Evolutionary conservation across 2,329 filamentous ascomycete genomes (phyloP), one percentile per base, ranked within the genome.

Genomic region (Colletotrichum scovillei): DNA sequence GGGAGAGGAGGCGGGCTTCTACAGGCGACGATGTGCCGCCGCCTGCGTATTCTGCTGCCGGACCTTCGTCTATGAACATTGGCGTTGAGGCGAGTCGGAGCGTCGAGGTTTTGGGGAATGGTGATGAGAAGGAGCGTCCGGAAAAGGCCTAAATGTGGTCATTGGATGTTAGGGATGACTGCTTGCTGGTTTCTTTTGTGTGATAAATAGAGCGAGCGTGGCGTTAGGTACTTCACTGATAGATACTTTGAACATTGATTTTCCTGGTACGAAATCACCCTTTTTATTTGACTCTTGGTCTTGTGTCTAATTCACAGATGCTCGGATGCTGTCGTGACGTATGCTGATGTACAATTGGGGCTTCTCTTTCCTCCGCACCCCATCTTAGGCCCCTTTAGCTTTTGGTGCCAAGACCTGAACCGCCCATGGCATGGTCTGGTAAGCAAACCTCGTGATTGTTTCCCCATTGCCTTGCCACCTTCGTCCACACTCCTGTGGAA

Each of bases 321-420:
- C 69, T 56, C 63, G 42, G 69, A 73, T 71, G 71, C 67, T 71
- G 56, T 66, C 62, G 60, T 73, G 62, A 73, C 42, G 42, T n/a
- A 49, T 66, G 59, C 32, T 73, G 59, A 72, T 74, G 72, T 74
- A 74, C 72, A 72, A 72, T 63, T n/a, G 30, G 53, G 38, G 5
- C 16, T 28, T 19, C 12, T 38, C 38, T 22, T 60, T 52, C 19
- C 24, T 38, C 12, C 52, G 8, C 22, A 22, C 14, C 24, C 63
- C 2, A 24, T 53, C 16, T n/a, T 1, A 22, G 28, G 4, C 28
- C 52, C 67, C 30, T 63, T 53, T 2, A 19, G 57, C 24, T 30
- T 58, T 53, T 52, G 22, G 49, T 26, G 24, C 14, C 6, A 16
- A 42, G 12, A 26, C 42, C 49, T 46, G 5, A 32, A 32, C 26